These are phyloP conservation scores for Fraxinus albicans DNA, from an alignment of 305 asterid genomes.

Conservation along the genomic window DNA sequence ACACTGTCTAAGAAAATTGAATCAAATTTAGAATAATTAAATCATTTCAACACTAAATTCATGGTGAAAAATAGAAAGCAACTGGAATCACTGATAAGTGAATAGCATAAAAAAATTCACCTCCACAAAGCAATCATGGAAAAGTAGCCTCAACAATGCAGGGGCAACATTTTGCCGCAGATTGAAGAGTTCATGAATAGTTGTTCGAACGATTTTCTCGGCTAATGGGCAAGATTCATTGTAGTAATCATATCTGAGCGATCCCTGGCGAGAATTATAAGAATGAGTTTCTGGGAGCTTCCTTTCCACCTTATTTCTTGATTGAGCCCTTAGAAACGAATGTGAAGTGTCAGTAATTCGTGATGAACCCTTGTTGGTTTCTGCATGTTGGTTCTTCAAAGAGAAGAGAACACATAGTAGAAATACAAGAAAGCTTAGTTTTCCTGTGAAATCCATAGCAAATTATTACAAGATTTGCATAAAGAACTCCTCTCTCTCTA, in stretches of 20 bases:
- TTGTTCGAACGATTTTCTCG: slow-evolving; percentile 50
- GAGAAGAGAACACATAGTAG: slow-evolving; percentile 53
- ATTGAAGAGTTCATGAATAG: slow-evolving; percentile 38
- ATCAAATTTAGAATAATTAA: neutral
- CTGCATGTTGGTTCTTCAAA: slow-evolving; percentile 46
- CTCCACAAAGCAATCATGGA: slow-evolving; percentile 75
- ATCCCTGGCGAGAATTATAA: neutral
- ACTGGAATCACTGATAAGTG: neutral
- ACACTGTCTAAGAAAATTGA: neutral
- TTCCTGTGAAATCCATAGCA: slow-evolving; percentile 53
- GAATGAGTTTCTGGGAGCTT: slow-evolving; percentile 19
- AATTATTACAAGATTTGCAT: neutral
- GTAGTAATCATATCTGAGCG: slow-evolving; percentile 57
- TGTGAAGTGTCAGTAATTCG: neutral
- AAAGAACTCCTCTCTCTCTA: neutral
- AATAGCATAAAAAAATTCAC: slow-evolving; percentile 26
- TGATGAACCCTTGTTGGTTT: slow-evolving; percentile 18
- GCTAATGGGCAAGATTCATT: slow-evolving; percentile 57
- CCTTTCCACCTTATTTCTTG: neutral
- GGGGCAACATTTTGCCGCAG: slow-evolving; percentile 46
- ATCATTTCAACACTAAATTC: neutral
- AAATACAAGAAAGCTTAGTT: slow-evolving; percentile 46
- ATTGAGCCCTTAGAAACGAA: slow-evolving; percentile 13
- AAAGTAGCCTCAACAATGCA: slow-evolving; percentile 58
- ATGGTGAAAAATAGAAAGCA: neutral